Evolutionary conservation across 768 basidiomycete genomes (phyloP).

Genomic region (Rhodotorula sphaerocarpa): DNA sequence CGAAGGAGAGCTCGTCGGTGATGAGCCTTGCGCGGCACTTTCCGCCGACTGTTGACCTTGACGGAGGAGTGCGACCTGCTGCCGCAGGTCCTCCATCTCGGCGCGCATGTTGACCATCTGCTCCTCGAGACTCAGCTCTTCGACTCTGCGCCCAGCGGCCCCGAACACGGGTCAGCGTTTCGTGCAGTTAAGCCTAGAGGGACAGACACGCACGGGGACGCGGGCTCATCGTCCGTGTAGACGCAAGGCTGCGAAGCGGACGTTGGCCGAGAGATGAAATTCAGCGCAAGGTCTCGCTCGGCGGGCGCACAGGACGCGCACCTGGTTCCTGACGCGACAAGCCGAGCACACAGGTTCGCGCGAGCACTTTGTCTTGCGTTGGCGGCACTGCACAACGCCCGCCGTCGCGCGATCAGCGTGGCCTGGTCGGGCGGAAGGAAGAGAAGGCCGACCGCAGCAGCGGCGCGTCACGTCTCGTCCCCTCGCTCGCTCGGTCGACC

Average conservation of each 20-base stretch:
- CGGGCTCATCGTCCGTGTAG: background rate
- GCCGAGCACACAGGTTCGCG: background rate
- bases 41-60: background rate
- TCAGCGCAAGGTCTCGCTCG: too few relatives aligned
- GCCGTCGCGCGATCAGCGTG: too few relatives aligned
- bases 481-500: too few relatives aligned
- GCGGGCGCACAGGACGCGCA: background rate
- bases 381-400: background rate
- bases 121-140: background rate
- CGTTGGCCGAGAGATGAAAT: too few relatives aligned
- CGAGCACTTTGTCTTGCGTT: slow-evolving; percentile 1
- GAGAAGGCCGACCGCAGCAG: too few relatives aligned
- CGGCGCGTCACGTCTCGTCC: too few relatives aligned
- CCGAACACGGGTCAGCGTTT: too few relatives aligned
- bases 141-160: background rate
- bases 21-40: background rate
- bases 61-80: background rate
- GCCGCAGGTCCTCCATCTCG: background rate
- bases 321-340: background rate
- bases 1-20: too few relatives aligned
- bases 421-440: too few relatives aligned
- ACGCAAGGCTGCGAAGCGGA: slow-evolving; percentile 5
- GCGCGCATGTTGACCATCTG: background rate
- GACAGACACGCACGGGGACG: background rate
- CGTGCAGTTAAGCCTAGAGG: background rate